Evolutionary conservation across 768 basidiomycete species (phyloP).

Genomic region (Amanita exitialis): DNA sequence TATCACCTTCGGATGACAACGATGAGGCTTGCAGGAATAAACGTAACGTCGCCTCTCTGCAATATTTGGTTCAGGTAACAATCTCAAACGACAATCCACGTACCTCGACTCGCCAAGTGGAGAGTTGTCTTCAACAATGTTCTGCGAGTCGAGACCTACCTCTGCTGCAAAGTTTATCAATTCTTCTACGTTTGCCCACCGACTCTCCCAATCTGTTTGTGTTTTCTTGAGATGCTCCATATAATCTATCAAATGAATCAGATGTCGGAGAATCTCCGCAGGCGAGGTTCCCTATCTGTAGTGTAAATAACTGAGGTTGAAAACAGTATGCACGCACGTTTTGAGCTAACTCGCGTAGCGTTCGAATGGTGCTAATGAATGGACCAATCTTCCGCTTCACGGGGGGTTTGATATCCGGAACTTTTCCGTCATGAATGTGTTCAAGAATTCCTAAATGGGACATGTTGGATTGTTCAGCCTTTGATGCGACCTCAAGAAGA

Average conservation of each 20-base stretch:
- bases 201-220: slow-evolving; percentile 61
- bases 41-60: slow-evolving; percentile 50
- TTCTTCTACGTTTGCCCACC: slow-evolving; percentile 85
- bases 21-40: slow-evolving; percentile 72
- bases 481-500: slow-evolving; percentile 42
- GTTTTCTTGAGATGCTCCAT: slow-evolving; percentile 59
- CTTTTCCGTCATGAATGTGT: slow-evolving; percentile 47
- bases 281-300: slow-evolving; percentile 44
- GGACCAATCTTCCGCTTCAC: slow-evolving; percentile 51
- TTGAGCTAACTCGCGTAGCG: slow-evolving; percentile 40
- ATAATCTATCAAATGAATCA: slow-evolving; percentile 53
- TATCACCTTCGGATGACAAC: slow-evolving; percentile 73
- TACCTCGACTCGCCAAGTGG: not conserved
- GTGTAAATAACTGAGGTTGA: not conserved
- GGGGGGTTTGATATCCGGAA: slow-evolving; percentile 57
- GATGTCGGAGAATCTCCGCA: slow-evolving; percentile 46
- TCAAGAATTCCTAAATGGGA: slow-evolving; percentile 53
- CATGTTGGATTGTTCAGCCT: slow-evolving; percentile 40
- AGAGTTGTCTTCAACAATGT: not conserved
- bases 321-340: slow-evolving; percentile 26
- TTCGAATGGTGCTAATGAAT: slow-evolving; percentile 49
- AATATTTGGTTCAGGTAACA: not conserved
- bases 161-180: slow-evolving; percentile 71
- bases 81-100: not conserved
- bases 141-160: slow-evolving; percentile 21